Conservation (phyloP, 1,284 basidiomycete species). For the Papiliotrema nemorosa region DNA sequence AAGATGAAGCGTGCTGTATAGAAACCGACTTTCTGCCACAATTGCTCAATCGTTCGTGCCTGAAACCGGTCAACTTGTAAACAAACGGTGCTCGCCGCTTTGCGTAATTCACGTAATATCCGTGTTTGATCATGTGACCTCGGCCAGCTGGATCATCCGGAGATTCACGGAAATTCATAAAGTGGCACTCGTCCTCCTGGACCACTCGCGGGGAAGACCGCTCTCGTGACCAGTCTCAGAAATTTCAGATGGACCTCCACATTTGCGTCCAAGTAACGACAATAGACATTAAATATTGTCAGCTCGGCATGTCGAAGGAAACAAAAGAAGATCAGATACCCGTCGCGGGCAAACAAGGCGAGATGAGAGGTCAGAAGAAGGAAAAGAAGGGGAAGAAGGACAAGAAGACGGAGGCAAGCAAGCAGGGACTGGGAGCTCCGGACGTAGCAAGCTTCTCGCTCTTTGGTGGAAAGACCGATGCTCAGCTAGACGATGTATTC, state of each 20-base stretch:
- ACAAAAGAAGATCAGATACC: constrained; percentile 13
- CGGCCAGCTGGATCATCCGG: background rate
- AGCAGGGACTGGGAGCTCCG: background rate
- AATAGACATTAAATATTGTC: background rate
- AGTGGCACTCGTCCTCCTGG: too few species aligned
- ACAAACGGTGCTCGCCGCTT: too few species aligned
- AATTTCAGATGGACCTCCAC: too few species aligned
- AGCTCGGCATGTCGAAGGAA: constrained; percentile 16
- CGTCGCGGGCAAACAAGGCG: too few species aligned
- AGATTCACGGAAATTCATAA: too few species aligned
- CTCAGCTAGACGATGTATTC: constrained; percentile 49
- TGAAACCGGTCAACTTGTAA: background rate
- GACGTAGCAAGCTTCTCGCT: constrained; percentile 28
- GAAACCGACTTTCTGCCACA: background rate
- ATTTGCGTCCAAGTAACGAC: too few species aligned
- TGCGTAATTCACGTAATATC: too few species aligned
- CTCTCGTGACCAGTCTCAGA: constrained; percentile 12
- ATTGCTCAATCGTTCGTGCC: background rate
- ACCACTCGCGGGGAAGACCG: too few species aligned
- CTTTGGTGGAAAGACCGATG: constrained; percentile 32
- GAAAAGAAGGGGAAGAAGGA: constrained; percentile 30
- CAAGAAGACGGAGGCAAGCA: background rate
- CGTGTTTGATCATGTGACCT: constrained; percentile 1
- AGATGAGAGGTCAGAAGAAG: too few species aligned
- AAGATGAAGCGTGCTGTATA: background rate